A percentile compares a stretch with the other conserved stretches of the same genome.
Conservation (phyloP, 441 rosid species). For the Viola pubescens region DNA sequence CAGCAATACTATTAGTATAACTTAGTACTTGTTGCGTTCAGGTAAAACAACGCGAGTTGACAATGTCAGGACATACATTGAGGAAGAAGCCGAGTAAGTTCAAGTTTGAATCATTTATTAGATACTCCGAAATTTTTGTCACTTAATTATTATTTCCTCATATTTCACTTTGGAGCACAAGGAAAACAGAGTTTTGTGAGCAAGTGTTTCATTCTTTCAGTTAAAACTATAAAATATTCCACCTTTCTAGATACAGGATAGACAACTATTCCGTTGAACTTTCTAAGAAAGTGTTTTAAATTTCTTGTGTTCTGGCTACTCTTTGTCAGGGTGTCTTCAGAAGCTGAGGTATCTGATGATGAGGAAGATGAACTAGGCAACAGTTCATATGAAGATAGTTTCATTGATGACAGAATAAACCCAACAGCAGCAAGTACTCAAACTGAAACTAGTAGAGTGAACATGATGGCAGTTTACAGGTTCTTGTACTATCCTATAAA, state of each 20-base stretch:
- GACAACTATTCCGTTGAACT: background rate
- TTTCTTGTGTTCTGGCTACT: conserved; percentile 11
- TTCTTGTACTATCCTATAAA: conserved; percentile 6
- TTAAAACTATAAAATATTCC: background rate
- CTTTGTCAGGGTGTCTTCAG: conserved; percentile 63
- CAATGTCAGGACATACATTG: conserved; percentile 49
- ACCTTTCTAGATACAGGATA: background rate
- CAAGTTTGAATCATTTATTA: conserved; percentile 6
- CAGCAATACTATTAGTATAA: conserved; percentile 18
- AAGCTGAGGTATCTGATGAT: conserved; percentile 57
- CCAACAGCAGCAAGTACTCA: conserved; percentile 51
- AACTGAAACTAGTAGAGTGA: conserved; percentile 49
- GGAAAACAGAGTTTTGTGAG: background rate
- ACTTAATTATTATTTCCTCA: background rate
- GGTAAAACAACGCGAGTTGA: conserved; percentile 46
- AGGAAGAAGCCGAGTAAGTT: conserved; percentile 92
- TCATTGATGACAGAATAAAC: conserved; percentile 72
- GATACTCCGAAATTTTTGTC: conserved; percentile 7
- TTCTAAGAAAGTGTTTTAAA: background rate
- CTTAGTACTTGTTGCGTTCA: conserved; percentile 22
- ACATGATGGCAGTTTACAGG: conserved; percentile 94
- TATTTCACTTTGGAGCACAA: background rate
- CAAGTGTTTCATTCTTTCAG: background rate
- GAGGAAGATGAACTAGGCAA: conserved; percentile 45
- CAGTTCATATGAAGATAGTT: conserved; percentile 64